phyloP scores from a whole-genome alignment of 768 basidiomycete species.

The Leccinellum rugosiceps region DNA sequence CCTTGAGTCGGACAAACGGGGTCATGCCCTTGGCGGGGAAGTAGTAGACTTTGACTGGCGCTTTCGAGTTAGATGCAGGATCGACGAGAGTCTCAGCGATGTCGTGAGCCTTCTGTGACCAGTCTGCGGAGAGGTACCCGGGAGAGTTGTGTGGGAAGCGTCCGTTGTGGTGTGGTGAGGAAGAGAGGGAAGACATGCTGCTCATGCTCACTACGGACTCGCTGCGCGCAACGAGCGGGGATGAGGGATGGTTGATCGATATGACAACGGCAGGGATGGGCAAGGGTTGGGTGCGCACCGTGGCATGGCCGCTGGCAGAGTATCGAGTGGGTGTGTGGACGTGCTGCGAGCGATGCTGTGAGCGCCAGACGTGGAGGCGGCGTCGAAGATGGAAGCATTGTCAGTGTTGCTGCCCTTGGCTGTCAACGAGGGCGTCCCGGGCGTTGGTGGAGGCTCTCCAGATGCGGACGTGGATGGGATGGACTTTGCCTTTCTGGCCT shows the following conservation, averaged over 20 bases:
- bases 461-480: neutral
- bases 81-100: neutral
- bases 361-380: slow-evolving; percentile 23
- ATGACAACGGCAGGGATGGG: slow-evolving; percentile 12
- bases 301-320: slow-evolving; percentile 9
- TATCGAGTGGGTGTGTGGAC: slow-evolving; percentile 19
- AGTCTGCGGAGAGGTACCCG: slow-evolving; percentile 26
- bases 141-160: slow-evolving; percentile 3
- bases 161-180: slow-evolving; percentile 3
- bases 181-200: slow-evolving; percentile 20
- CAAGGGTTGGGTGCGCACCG: neutral
- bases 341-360: slow-evolving; percentile 28
- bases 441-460: too few species aligned
- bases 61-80: neutral
- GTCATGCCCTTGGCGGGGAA: slow-evolving; percentile 59
- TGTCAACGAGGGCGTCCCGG: neutral
- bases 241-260: too few species aligned
- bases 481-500: slow-evolving; percentile 22
- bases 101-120: slow-evolving; percentile 13
- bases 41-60: slow-evolving; percentile 2
- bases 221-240: slow-evolving; percentile 10
- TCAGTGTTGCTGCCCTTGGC: slow-evolving; percentile 23
- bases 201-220: slow-evolving; percentile 14
- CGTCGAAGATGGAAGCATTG: slow-evolving; percentile 23
- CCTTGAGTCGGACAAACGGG: slow-evolving; percentile 52